Evolutionary conservation across 1,284 basidiomycete genomes (phyloP).

Genomic region (Takashimella tepidaria): DNA sequence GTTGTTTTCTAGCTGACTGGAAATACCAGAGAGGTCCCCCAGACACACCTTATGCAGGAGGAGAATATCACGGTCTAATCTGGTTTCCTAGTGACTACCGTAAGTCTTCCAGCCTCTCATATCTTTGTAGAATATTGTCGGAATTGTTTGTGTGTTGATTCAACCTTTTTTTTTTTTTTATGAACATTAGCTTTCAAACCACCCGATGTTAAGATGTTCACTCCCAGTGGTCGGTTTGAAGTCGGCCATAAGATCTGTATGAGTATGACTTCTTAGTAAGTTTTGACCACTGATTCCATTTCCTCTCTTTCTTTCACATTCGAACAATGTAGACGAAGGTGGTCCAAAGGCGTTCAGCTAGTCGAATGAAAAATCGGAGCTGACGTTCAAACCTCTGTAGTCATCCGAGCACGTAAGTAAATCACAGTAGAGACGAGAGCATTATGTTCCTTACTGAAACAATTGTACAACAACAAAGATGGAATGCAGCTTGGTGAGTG

Average conservation of each 20-base stretch:
- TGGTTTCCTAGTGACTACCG: slow-evolving; percentile 85
- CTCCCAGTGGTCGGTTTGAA: slow-evolving; percentile 87
- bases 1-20: background rate
- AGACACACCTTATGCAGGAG: slow-evolving; percentile 84
- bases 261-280: slow-evolving; percentile 90
- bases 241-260: slow-evolving; percentile 93
- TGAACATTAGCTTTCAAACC: slow-evolving; percentile 93
- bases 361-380: background rate
- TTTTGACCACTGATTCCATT: slow-evolving; percentile 18
- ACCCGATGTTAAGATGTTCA: slow-evolving; percentile 96
- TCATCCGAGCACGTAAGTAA: slow-evolving; percentile 44
- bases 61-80: slow-evolving; percentile 74
- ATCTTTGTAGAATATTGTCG: too few relatives aligned
- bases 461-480: slow-evolving; percentile 19
- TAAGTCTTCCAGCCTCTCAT: too few relatives aligned
- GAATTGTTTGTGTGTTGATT: too few relatives aligned
- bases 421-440: slow-evolving; percentile 1
- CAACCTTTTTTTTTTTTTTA: background rate
- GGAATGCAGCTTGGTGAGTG: slow-evolving; percentile 46
- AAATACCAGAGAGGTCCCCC: slow-evolving; percentile 80
- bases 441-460: slow-evolving; percentile 3
- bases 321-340: too few relatives aligned
- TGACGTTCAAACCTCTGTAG: slow-evolving; percentile 29
- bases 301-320: too few relatives aligned
- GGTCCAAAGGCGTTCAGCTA: background rate